Percentiles rank a stretch among this genome's conserved stretches.
These are phyloP conservation scores for Protomyces inouyei DNA, from an alignment of 1,139 yeast genomes.

Conservation along the genomic window DNA sequence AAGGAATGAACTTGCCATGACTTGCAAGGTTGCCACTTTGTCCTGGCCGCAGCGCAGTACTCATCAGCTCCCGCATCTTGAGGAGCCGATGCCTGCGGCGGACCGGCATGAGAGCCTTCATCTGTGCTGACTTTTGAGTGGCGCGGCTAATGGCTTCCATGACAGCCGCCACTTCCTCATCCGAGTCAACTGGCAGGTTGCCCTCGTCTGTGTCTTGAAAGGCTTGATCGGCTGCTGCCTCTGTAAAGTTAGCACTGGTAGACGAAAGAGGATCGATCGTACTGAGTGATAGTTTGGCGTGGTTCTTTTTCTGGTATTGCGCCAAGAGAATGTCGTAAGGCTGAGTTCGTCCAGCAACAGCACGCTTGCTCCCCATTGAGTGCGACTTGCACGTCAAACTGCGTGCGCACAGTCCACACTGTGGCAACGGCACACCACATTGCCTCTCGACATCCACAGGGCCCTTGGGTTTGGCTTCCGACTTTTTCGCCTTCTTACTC, in stretches of 20 bases:
- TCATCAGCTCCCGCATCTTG: slow-evolving; percentile 56
- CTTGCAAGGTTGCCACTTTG: background rate
- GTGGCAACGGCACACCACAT: slow-evolving; percentile 91
- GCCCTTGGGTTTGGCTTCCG: slow-evolving; percentile 24
- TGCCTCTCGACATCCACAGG: slow-evolving; percentile 85
- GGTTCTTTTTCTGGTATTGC: slow-evolving; percentile 86
- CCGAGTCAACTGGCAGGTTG: slow-evolving; percentile 50
- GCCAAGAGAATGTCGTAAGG: slow-evolving; percentile 85
- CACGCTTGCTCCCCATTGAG: slow-evolving; percentile 96
- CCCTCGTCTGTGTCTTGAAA: slow-evolving; percentile 32
- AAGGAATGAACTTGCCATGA: background rate
- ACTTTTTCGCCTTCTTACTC: slow-evolving; percentile 14
- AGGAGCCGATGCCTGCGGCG: slow-evolving; percentile 66
- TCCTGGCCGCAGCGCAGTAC: background rate
- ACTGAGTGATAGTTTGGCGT: slow-evolving; percentile 49
- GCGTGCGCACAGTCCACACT: slow-evolving; percentile 90
- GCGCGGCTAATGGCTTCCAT: slow-evolving; percentile 76
- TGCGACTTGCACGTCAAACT: slow-evolving; percentile 95
- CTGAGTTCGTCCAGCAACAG: slow-evolving; percentile 87
- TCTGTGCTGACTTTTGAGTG: slow-evolving; percentile 12
- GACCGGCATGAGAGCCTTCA: slow-evolving; percentile 62
- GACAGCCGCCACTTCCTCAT: slow-evolving; percentile 90
- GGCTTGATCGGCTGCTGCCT: slow-evolving; percentile 31
- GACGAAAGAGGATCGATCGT: slow-evolving; percentile 42
- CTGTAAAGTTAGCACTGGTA: slow-evolving; percentile 35